Evolutionary conservation across 2,329 filamentous ascomycete species (phyloP).

Genomic region (Chaetomium strumarium): DNA sequence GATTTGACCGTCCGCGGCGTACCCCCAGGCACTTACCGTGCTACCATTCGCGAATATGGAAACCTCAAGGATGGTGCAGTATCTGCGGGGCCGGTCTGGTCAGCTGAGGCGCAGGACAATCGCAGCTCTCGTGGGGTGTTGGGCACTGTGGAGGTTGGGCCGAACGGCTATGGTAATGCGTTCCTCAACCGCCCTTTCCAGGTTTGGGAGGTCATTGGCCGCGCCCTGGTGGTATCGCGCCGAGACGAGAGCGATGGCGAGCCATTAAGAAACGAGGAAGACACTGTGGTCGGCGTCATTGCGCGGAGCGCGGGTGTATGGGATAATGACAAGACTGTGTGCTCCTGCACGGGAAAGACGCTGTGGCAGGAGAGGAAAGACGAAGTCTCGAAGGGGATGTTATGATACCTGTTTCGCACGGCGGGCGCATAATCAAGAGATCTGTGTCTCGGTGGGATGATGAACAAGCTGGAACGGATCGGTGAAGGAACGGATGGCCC

Average conservation of each 20-base stretch:
- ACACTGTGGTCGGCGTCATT: constrained; percentile 89
- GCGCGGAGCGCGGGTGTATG: constrained; percentile 94
- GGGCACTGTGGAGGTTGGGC: constrained; percentile 68
- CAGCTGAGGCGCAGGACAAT: constrained; percentile 35
- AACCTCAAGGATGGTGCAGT: constrained; percentile 79
- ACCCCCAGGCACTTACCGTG: constrained; percentile 72
- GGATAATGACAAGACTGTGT: constrained; percentile 98
- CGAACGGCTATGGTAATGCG: constrained; percentile 68
- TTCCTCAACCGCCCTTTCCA: constrained; percentile 79
- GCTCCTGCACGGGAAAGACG: constrained; percentile 95
- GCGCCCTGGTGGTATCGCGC: constrained; percentile 78
- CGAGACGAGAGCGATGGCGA: constrained; percentile 51
- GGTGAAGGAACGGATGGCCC: no score
- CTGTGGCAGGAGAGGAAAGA: constrained; percentile 96
- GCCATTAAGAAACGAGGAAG: constrained; percentile 65
- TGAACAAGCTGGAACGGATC: no score
- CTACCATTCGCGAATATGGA: constrained; percentile 78
- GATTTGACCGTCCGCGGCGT: constrained; percentile 85
- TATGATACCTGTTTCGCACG: no score
- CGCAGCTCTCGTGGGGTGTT: constrained; percentile 54
- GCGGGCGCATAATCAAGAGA: neutral
- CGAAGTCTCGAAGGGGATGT: constrained; percentile 83
- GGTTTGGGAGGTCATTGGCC: constrained; percentile 94
- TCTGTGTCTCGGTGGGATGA: no score
- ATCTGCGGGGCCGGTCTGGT: constrained; percentile 80